phyloP scores from a whole-genome alignment of 495 filamentous ascomycete species.

The Penicillium waksmanii region DNA sequence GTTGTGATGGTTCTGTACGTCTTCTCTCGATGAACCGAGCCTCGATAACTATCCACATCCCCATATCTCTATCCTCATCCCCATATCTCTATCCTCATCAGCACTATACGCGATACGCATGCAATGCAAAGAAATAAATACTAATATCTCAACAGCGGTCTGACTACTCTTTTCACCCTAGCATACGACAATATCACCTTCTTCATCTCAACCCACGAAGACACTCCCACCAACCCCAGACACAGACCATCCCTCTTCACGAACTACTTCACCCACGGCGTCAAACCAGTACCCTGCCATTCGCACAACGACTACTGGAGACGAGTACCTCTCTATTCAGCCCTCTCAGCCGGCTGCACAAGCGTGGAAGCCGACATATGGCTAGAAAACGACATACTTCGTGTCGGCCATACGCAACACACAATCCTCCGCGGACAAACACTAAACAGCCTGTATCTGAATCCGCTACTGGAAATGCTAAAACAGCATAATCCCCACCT shows the following conservation, averaged over 20 bases:
- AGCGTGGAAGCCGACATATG: slow-evolving; percentile 79
- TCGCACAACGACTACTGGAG: slow-evolving; percentile 83
- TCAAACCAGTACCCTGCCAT: slow-evolving; percentile 20
- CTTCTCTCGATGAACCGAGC: background rate
- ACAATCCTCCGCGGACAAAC: slow-evolving; percentile 8
- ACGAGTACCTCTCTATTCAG: slow-evolving; percentile 51
- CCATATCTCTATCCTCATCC: too few species aligned
- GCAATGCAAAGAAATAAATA: background rate
- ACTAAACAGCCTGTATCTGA: slow-evolving; percentile 64
- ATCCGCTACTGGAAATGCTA: slow-evolving; percentile 57
- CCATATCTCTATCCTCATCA: too few species aligned
- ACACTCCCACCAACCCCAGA: background rate
- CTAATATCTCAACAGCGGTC: background rate
- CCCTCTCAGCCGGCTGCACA: slow-evolving; percentile 56
- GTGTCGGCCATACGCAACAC: slow-evolving; percentile 49
- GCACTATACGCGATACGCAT: too few species aligned
- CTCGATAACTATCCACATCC: background rate
- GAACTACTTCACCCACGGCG: slow-evolving; percentile 13
- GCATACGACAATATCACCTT: background rate
- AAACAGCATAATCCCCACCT: slow-evolving; percentile 7
- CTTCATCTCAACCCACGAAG: background rate
- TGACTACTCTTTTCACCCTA: background rate
- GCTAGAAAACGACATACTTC: slow-evolving; percentile 54
- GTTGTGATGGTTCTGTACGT: background rate
- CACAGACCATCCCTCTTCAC: slow-evolving; percentile 9